Evolutionary conservation across 2,329 filamentous ascomycete species (phyloP), one percentile per base, ranked within the genome.

Genomic region (Paraconiothyrium brasiliense): DNA sequence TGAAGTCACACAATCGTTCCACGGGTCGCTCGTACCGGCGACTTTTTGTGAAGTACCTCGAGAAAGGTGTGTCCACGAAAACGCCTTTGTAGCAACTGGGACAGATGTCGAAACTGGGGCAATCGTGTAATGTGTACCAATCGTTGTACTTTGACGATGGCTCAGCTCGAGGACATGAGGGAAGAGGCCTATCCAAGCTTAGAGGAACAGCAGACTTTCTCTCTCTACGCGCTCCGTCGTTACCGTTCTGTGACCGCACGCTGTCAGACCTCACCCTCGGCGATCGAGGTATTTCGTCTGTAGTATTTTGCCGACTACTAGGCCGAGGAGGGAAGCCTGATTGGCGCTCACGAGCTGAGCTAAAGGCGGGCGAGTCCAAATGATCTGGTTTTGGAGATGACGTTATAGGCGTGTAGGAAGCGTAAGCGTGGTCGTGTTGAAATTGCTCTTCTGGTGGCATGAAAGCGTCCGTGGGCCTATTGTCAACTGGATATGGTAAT

Each of bases 51-150:
- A 97, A 93, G 37, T 88, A 83, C 16, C 86, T 83, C 2, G 87
- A 84, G 73, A 92, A 96, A 22, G 86, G 83, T 0, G 92, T 91
- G 27, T 86, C 82, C 14, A 84, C 84, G 67, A 94, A 93, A 9
- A 93, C 86, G 6, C 85, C 84, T 2, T 85, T 83, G 75, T 92
- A 93, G 79, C 94, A 98, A 13, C 86, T 87, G 0, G 92, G 92
- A 70, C 94, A 97, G 49, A 97, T 90, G 64, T 92, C 88, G 68
- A 97, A 91, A 62, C 87, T 86, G 13, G 89, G 85, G 63, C 89
- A 86, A 14, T 88, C 87, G 4, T 87, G 87, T 4, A 97, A 83
- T 0, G 90, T 94, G 63, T 93, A 88, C 92, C 94, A 97, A 71
- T 95, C 92, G 64, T 90, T 83, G 63, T 89, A 85, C 1, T 89